Evolutionary conservation across 192 early-diverging fungal genomes (phyloP), one percentile per base, ranked within the genome.

Genomic region (Rhizophagus sp.): DNA sequence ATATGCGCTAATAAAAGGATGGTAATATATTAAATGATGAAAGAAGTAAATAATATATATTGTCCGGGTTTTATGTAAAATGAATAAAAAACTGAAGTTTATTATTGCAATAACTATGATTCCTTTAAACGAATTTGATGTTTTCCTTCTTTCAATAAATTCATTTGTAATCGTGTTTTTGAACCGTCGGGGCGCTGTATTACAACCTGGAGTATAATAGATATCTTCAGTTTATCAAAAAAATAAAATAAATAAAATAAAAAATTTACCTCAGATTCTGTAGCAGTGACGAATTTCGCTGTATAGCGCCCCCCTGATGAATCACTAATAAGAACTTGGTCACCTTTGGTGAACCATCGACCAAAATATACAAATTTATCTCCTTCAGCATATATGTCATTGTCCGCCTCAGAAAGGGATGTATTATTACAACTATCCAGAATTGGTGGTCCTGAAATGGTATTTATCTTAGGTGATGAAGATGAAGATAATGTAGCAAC

Each of bases 91-190:
- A 47, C 44, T 12, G 65, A 33, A 33, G 65, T 17, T 25, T 33
- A 30, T 33, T 22, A 47, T 49, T 74, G 9, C 62, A 27, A 74
- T 30, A 52, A 49, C 73, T 78, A 68, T 68, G 64, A 68, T 57
- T 69, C 78, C 68, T 79, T 79, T 30, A 79, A 41, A 39, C 52
- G 78, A 34, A 79, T 79, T 52, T 79, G 68, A 79, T 71, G 62
- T 71, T 67, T 66, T 22, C 78, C 57, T 69, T 79, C 78, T 57
- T 41, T 71, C 36, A 79, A 39, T 62, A 68, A 41, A 71, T 67
- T 79, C 30, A 71, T 41, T 71, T 69, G 66, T 34, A 79, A 17
- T 62, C 67, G 34, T 39, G 78, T 71, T 41, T 57, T 79, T n/a
- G 78, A 79, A 61, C 78, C 78, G 39, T 79, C 78, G 10, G 65